phyloP scores from a whole-genome alignment of 345 rosid species.

The Populus ilicifolia region DNA sequence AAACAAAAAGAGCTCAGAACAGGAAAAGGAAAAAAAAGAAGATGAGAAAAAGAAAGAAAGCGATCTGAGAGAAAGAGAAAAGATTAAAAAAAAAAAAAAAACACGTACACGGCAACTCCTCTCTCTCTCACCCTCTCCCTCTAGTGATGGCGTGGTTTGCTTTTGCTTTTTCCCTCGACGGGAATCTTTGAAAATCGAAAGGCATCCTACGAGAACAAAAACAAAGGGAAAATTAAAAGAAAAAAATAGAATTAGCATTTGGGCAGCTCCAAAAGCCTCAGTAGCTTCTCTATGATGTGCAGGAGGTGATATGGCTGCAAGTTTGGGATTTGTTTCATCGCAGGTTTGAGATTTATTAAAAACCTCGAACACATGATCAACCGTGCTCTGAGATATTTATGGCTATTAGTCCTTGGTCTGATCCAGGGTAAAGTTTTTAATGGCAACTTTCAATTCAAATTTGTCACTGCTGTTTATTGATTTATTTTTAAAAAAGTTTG shows the following conservation, averaged over 20 bases:
- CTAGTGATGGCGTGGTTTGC: conserved; percentile 39
- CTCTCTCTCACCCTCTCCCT: not conserved
- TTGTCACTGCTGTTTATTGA: too few relatives aligned
- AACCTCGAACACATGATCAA: too few relatives aligned
- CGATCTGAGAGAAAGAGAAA: conserved; percentile 41
- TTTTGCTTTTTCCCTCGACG: conserved; percentile 44
- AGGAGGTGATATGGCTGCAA: too few relatives aligned
- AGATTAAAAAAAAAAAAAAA: not conserved
- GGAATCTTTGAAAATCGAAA: conserved; percentile 61
- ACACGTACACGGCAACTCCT: not conserved
- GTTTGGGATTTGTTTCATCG: too few relatives aligned
- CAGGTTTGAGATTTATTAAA: too few relatives aligned
- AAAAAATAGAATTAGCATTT: not conserved
- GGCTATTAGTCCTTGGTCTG: too few relatives aligned
- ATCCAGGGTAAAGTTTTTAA: too few relatives aligned
- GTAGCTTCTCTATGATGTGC: too few relatives aligned
- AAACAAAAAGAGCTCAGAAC: conserved; percentile 47
- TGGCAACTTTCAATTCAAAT: too few relatives aligned
- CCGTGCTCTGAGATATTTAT: too few relatives aligned
- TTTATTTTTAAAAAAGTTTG: too few relatives aligned
- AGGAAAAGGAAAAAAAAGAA: conserved; percentile 31
- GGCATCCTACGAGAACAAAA: conserved; percentile 14
- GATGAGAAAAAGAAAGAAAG: conserved; percentile 34
- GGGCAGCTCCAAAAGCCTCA: not conserved
- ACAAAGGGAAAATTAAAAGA: not conserved